Evolutionary conservation across 148 eudicot genomes (phyloP).

Genomic region (Linanthus parryae): DNA sequence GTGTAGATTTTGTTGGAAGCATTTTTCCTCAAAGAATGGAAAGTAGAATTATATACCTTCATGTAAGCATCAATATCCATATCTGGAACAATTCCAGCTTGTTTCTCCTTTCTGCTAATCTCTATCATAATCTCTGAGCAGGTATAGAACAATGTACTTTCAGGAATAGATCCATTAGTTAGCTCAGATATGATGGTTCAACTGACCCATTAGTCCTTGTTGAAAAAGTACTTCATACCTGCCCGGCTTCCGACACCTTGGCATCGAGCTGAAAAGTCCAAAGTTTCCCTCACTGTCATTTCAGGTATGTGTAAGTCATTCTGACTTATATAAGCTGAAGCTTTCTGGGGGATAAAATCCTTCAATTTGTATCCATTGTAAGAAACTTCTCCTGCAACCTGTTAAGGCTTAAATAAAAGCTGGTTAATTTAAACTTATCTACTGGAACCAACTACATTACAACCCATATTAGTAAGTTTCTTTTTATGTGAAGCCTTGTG

Average conservation of each 20-base stretch:
- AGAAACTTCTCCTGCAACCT: slow-evolving; percentile 56
- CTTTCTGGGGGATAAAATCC: slow-evolving; percentile 67
- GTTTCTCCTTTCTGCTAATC: slow-evolving; percentile 71
- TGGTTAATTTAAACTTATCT: too few species aligned
- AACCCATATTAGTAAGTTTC: too few species aligned
- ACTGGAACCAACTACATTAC: too few species aligned
- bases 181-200: too few species aligned
- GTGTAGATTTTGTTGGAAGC: too few species aligned
- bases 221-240: too few species aligned
- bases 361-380: slow-evolving; percentile 65
- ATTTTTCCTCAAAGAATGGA: too few species aligned
- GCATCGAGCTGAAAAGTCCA: slow-evolving; percentile 74
- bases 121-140: slow-evolving; percentile 46
- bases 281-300: slow-evolving; percentile 72
- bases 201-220: too few species aligned
- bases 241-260: slow-evolving; percentile 75
- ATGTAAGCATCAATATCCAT: slow-evolving; percentile 67
- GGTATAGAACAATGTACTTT: neutral
- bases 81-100: slow-evolving; percentile 69
- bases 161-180: too few species aligned
- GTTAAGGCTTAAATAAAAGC: too few species aligned
- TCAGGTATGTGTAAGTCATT: slow-evolving; percentile 66
- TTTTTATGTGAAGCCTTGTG: too few species aligned
- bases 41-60: too few species aligned
- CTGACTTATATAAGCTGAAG: slow-evolving; percentile 71